Base-by-base conservation (phyloP, 2,329 filamentous ascomycete genomes). In the Colletotrichum sp. region DNA sequence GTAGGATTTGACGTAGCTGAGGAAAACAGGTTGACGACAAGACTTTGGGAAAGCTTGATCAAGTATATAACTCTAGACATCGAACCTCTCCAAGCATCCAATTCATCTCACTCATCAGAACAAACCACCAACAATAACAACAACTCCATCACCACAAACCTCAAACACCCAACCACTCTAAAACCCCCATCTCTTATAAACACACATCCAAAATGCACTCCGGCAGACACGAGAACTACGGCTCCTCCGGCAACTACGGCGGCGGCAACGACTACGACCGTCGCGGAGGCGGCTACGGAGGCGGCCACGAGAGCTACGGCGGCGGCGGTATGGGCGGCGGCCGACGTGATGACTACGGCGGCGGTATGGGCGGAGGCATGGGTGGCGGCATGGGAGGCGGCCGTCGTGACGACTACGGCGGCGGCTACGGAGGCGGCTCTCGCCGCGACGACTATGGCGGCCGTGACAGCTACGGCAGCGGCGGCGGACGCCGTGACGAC, bases 151-250 rank as follows among this genome's bases (percentile, higher is more conserved):
- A 32, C 29, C 27, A 29, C 16, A 25, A 34, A 32, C 59, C 13
- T 13, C 59, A 62, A 11, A 30, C 19, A 2, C 9, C 2, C 22
- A 44, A 57, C 3, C 3, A 15, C 16, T 34, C 8, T 11, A 39
- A 55, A 22, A 39, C 13, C 7, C 22, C n/a, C 9, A 59, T 6
- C 25, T 19, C 36, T 52, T 22, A 30, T n/a, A 62, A 62, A 69
- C 9, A n/a, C 27, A 39, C 13, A 36, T 8, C 8, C 57, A 73
- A 8, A 52, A 76, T 73, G 74, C 59, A 76, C 34, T 67, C 69
- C 34, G 70, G 74, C 30, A 74, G 74, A 74, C 64, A 73, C 25
- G 70, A 73, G 15, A 76, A 76, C 69, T 73, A 76, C 59, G 73
- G 73, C 36, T 62, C 68, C 69, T 69, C 73, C 4, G 71, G 64